Evolutionary conservation across 1,284 basidiomycete genomes (phyloP).

Genomic region (Ceraceosorus bombacis): DNA sequence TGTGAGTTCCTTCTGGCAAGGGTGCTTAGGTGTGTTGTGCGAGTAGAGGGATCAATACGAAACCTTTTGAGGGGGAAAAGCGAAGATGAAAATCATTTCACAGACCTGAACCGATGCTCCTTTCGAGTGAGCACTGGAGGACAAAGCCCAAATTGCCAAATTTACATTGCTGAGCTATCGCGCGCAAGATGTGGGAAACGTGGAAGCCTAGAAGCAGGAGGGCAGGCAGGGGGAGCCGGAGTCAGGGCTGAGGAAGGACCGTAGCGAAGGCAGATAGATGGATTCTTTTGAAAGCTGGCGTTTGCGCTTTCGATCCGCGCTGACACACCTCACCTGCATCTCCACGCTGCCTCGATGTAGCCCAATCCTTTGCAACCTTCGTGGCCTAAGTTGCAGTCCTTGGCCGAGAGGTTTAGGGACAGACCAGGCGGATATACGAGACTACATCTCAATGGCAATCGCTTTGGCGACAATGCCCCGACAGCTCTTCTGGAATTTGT

Average conservation of each 20-base stretch:
- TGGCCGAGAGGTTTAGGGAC: slow-evolving; percentile 71
- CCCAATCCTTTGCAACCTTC: slow-evolving; percentile 12
- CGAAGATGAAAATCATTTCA: background rate
- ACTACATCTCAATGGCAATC: slow-evolving; percentile 78
- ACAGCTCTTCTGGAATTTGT: slow-evolving; percentile 87
- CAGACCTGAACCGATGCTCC: background rate
- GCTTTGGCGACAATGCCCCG: slow-evolving; percentile 86
- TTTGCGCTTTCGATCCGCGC: too few relatives aligned
- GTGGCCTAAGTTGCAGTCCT: slow-evolving; percentile 69
- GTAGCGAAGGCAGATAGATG: too few relatives aligned
- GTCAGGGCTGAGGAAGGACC: too few relatives aligned
- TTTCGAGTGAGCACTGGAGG: too few relatives aligned
- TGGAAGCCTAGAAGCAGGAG: too few relatives aligned
- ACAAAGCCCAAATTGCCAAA: too few relatives aligned
- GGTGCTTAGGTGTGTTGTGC: background rate
- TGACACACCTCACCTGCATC: too few relatives aligned
- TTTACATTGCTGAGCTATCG: too few relatives aligned
- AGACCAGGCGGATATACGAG: slow-evolving; percentile 93
- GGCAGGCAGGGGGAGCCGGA: too few relatives aligned
- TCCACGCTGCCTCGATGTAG: slow-evolving; percentile 43
- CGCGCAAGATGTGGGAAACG: too few relatives aligned
- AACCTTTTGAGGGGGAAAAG: background rate
- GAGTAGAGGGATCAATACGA: background rate
- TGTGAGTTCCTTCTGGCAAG: slow-evolving; percentile 4
- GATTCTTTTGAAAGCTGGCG: too few relatives aligned